These are phyloP conservation scores for Rhizopogon roseolus DNA, from an alignment of 768 basidiomycete species.

Conservation along the genomic window DNA sequence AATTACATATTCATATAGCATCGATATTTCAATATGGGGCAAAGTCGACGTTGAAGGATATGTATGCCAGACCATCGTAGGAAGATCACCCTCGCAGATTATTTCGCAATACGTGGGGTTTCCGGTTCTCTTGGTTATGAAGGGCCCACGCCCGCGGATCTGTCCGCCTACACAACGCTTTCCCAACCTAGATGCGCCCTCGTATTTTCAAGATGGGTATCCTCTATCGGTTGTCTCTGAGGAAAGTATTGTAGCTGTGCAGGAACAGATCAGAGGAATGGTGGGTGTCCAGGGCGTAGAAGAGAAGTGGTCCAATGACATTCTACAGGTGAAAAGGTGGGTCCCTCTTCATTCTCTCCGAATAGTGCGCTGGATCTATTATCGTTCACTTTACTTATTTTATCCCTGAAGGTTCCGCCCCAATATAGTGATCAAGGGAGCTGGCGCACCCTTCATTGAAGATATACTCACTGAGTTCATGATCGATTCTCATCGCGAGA, in stretches of 20 bases:
- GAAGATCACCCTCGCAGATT: conserved; percentile 45
- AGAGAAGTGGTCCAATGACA: conserved; percentile 49
- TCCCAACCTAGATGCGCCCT: conserved; percentile 52
- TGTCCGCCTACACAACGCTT: conserved; percentile 49
- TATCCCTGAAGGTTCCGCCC: conserved; percentile 57
- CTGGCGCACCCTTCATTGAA: conserved; percentile 64
- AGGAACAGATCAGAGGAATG: conserved; percentile 40
- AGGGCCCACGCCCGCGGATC: conserved; percentile 52
- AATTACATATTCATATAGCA: conserved; percentile 30
- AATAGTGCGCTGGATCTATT: not conserved
- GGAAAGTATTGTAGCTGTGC: conserved; percentile 54
- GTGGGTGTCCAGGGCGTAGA: conserved; percentile 44
- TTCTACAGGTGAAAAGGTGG: conserved; percentile 56
- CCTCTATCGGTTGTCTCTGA: conserved; percentile 65
- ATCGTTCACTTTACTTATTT: conserved; percentile 5
- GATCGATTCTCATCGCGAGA: conserved; percentile 35
- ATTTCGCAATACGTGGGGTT: conserved; percentile 60
- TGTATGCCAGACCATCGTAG: conserved; percentile 45
- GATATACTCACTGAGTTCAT: conserved; percentile 62
- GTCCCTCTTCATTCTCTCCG: conserved; percentile 9
- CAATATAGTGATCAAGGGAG: conserved; percentile 66
- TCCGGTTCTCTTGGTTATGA: conserved; percentile 60
- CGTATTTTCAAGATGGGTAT: conserved; percentile 67
- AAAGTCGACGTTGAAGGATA: conserved; percentile 56
- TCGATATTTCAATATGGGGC: conserved; percentile 50